These are phyloP conservation scores for Penicillium mononematosum DNA, from an alignment of 495 filamentous ascomycete species.

Conservation along the genomic window DNA sequence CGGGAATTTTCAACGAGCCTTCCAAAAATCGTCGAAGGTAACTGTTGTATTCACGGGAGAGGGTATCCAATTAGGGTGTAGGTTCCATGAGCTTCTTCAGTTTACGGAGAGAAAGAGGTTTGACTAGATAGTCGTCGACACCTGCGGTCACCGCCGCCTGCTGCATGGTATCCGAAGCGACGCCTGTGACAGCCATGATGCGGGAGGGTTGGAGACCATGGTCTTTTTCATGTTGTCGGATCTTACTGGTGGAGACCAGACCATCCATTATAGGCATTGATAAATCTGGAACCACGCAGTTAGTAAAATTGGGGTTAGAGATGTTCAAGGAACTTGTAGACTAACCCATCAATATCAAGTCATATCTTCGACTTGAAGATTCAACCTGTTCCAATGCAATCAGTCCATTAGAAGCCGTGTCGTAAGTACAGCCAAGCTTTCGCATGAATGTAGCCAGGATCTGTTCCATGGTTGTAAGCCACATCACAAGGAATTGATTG, in stretches of 20 bases:
- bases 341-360: conserved; percentile 50
- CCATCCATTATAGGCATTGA: conserved; percentile 32
- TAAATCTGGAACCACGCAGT: conserved; percentile 3
- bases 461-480: conserved; percentile 5
- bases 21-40: neutral
- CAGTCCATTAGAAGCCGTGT: conserved; percentile 54
- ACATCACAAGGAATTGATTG: neutral
- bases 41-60: neutral
- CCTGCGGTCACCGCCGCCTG: conserved; percentile 35
- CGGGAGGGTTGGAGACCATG: conserved; percentile 13
- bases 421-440: conserved; percentile 45
- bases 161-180: conserved; percentile 33
- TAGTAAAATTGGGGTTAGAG: neutral
- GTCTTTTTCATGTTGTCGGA: conserved; percentile 23
- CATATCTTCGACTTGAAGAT: conserved; percentile 27
- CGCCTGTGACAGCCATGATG: conserved; percentile 37
- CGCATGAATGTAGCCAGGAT: conserved; percentile 37
- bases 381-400: conserved; percentile 52
- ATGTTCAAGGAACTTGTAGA: neutral
- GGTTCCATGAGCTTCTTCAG: conserved; percentile 25
- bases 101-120: conserved; percentile 34
- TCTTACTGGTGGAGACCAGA: conserved; percentile 22
- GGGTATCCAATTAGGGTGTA: neutral
- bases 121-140: conserved; percentile 40
- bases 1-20: neutral